These are phyloP conservation scores for Pythium oligandrum DNA, from an alignment of 352 stramenopile species.

Conservation along the genomic window DNA sequence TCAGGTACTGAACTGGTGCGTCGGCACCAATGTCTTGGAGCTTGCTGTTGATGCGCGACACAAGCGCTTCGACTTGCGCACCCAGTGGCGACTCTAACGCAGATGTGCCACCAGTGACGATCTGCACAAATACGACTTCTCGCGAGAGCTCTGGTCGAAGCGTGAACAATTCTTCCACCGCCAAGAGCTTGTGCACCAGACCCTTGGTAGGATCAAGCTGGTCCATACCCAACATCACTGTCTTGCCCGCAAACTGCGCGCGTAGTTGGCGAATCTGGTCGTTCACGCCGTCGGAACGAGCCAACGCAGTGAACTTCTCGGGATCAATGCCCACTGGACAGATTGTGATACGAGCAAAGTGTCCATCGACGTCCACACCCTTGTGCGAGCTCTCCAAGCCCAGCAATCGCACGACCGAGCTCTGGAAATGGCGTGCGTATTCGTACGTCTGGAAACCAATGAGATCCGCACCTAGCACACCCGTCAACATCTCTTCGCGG, in stretches of 20 bases:
- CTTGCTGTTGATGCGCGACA: constrained; percentile 90
- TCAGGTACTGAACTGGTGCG: constrained; percentile 88
- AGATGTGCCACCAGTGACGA: constrained; percentile 59
- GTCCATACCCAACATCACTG: constrained; percentile 83
- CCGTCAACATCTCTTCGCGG: constrained; percentile 82
- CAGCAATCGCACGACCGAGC: constrained; percentile 77
- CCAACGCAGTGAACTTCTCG: constrained; percentile 68
- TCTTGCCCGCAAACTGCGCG: constrained; percentile 74
- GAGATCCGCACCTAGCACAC: constrained; percentile 85
- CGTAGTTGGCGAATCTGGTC: constrained; percentile 58
- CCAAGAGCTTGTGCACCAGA: constrained; percentile 88
- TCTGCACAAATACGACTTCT: constrained; percentile 94
- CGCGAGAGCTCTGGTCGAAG: constrained; percentile 86
- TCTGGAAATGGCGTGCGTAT: constrained; percentile 88
- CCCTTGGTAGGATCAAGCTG: constrained; percentile 87
- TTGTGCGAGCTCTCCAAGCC: constrained; percentile 86
- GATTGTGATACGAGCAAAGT: constrained; percentile 85
- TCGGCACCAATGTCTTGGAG: constrained; percentile 85
- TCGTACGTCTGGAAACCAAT: constrained; percentile 90
- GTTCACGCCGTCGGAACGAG: constrained; percentile 54
- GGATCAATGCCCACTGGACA: constrained; percentile 86
- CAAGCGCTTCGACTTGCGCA: constrained; percentile 85
- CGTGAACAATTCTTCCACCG: constrained; percentile 86
- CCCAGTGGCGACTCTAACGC: constrained; percentile 64
- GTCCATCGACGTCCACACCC: constrained; percentile 84